phyloP scores from a whole-genome alignment of 345 rosid genomes.

The Eucalyptus regnans region DNA sequence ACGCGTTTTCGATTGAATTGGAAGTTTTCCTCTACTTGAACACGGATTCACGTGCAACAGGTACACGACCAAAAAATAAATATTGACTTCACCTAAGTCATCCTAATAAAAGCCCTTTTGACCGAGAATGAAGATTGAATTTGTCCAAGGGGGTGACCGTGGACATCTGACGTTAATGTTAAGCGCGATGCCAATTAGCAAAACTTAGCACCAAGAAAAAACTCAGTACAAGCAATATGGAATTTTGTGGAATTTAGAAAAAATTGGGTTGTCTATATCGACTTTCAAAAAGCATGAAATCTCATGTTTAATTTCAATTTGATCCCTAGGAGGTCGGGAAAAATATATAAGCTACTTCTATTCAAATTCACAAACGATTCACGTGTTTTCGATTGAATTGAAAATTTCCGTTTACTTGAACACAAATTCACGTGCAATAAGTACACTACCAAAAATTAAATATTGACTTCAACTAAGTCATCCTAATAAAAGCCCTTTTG shows the following conservation, averaged over 20 bases:
- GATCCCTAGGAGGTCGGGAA: neutral
- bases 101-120: neutral
- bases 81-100: neutral
- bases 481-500: neutral
- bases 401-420: neutral
- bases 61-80: neutral
- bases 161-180: neutral
- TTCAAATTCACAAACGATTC: neutral
- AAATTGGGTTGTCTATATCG: neutral
- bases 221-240: neutral
- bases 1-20: neutral
- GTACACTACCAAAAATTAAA: neutral
- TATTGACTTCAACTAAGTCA: neutral
- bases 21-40: neutral
- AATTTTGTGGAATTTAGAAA: neutral
- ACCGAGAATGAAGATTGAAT: neutral
- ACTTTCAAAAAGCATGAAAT: neutral
- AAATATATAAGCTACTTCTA: neutral
- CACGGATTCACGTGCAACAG: neutral
- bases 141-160: neutral
- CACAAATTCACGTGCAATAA: neutral
- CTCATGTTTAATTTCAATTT: neutral
- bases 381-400: neutral
- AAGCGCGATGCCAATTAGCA: neutral
- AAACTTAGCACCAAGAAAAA: neutral